These are phyloP conservation scores for Datisca glomerata DNA, from an alignment of 306 rosid species.

Conservation along the genomic window DNA sequence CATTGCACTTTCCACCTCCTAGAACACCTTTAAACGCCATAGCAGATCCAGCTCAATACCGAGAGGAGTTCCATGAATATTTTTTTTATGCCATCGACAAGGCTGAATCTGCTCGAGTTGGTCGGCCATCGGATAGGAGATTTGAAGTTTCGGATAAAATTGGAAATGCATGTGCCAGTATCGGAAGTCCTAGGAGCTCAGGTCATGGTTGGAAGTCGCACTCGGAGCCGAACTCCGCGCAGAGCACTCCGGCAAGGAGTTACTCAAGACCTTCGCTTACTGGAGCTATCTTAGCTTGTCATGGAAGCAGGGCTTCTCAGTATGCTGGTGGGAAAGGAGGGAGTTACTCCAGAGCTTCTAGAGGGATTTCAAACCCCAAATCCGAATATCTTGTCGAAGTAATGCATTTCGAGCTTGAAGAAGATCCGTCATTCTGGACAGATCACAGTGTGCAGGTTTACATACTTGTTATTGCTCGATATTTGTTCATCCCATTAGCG, in stretches of 20 bases:
- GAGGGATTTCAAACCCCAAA: constrained; percentile 19
- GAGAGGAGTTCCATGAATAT: constrained; percentile 17
- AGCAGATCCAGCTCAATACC: constrained; percentile 64
- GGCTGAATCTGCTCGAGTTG: constrained; percentile 21
- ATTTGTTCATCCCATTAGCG: neutral
- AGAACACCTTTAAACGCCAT: constrained; percentile 68
- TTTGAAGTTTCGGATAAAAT: constrained; percentile 20
- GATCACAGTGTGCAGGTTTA: constrained; percentile 88
- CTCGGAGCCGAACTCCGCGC: constrained; percentile 70
- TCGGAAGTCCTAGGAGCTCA: constrained; percentile 27
- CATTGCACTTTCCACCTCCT: constrained; percentile 43
- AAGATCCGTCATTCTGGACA: constrained; percentile 74
- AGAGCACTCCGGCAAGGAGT: constrained; percentile 50
- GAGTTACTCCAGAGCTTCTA: constrained; percentile 20
- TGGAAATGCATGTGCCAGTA: constrained; percentile 15
- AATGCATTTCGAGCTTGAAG: constrained; percentile 55
- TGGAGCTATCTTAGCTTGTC: constrained; percentile 23
- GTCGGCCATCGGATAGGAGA: constrained; percentile 21
- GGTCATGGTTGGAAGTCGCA: constrained; percentile 29
- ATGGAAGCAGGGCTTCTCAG: constrained; percentile 24
- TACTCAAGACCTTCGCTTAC: constrained; percentile 47
- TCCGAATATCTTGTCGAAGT: constrained; percentile 21
- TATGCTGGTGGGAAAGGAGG: constrained; percentile 26
- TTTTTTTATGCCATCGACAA: constrained; percentile 24
- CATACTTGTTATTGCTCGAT: neutral